A percentile compares a stretch with the other conserved stretches of the same genome.
These are phyloP conservation scores for Globisporangium iwayamae DNA, from an alignment of 352 stramenopile species.

Conservation along the genomic window DNA sequence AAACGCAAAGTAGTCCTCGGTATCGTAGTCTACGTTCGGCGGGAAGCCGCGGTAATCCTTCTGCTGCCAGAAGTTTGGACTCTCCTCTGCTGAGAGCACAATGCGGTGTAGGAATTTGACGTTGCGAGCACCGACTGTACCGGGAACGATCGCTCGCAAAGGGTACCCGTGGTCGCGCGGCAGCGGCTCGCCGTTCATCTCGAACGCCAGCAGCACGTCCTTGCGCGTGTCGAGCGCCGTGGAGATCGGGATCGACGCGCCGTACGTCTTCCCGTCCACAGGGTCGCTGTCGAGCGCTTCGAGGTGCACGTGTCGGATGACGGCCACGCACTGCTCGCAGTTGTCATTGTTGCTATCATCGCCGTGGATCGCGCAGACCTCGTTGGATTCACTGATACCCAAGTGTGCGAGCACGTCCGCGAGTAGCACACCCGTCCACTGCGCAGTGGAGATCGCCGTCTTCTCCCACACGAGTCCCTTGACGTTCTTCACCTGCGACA, in stretches of 20 bases:
- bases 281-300: slow-evolving; percentile 50
- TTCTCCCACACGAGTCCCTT: slow-evolving; percentile 31
- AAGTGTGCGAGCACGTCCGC: slow-evolving; percentile 75
- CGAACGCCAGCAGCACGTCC: slow-evolving; percentile 93
- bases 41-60: slow-evolving; percentile 90
- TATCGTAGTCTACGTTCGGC: slow-evolving; percentile 82
- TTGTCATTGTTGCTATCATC: slow-evolving; percentile 24
- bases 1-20: slow-evolving; percentile 79
- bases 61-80: slow-evolving; percentile 89
- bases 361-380: slow-evolving; percentile 32
- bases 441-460: slow-evolving; percentile 85
- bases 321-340: slow-evolving; percentile 17
- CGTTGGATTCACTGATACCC: slow-evolving; percentile 51
- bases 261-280: slow-evolving; percentile 40
- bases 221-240: slow-evolving; percentile 86
- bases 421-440: slow-evolving; percentile 89
- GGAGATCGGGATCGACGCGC: slow-evolving; percentile 75
- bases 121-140: slow-evolving; percentile 83
- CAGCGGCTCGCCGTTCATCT: slow-evolving; percentile 90
- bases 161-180: slow-evolving; percentile 93
- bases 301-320: slow-evolving; percentile 44
- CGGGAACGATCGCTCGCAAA: slow-evolving; percentile 90
- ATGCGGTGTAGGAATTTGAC: slow-evolving; percentile 94
- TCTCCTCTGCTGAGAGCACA: slow-evolving; percentile 68
- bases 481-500: slow-evolving; percentile 59